phyloP scores from a whole-genome alignment of 768 basidiomycete species.

The Pisolithus tinctorius region DNA sequence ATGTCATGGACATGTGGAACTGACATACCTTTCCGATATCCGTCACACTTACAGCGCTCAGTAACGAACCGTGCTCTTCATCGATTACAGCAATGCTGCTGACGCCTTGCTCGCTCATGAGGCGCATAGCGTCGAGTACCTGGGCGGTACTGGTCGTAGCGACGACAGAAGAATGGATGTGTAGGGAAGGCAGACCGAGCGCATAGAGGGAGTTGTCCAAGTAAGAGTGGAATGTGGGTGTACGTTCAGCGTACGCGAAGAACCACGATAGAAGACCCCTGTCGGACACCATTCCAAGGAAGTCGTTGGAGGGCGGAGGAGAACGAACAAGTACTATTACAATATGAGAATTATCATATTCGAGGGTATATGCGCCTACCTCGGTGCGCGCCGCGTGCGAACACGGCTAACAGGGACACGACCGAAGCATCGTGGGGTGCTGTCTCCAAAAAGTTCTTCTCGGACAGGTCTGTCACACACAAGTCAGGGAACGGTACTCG shows the following conservation, averaged over 20 bases:
- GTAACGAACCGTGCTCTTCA: slow-evolving; percentile 50
- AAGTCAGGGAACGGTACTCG: slow-evolving; percentile 1
- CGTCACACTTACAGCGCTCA: slow-evolving; percentile 78
- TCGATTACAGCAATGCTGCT: slow-evolving; percentile 77
- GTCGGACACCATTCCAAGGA: slow-evolving; percentile 73
- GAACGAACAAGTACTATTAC: slow-evolving; percentile 50
- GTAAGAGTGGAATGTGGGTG: slow-evolving; percentile 25
- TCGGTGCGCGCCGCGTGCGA: slow-evolving; percentile 68
- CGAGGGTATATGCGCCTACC: slow-evolving; percentile 33
- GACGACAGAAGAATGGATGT: slow-evolving; percentile 57
- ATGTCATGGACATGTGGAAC: not conserved
- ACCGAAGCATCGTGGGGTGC: slow-evolving; percentile 59
- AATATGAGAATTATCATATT: not conserved
- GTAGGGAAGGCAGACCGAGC: slow-evolving; percentile 57
- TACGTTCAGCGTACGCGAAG: slow-evolving; percentile 43
- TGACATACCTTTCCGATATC: slow-evolving; percentile 65
- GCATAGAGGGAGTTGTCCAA: slow-evolving; percentile 50
- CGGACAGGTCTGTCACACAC: slow-evolving; percentile 57
- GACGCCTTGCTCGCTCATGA: slow-evolving; percentile 83
- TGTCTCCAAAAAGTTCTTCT: slow-evolving; percentile 72
- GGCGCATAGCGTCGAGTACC: slow-evolving; percentile 74
- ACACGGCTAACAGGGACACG: slow-evolving; percentile 55
- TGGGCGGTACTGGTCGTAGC: slow-evolving; percentile 52
- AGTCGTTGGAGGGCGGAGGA: slow-evolving; percentile 35
- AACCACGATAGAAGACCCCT: slow-evolving; percentile 67